Conservation (phyloP, 768 basidiomycete genomes). For the Lactarius pseudohatsudake region DNA sequence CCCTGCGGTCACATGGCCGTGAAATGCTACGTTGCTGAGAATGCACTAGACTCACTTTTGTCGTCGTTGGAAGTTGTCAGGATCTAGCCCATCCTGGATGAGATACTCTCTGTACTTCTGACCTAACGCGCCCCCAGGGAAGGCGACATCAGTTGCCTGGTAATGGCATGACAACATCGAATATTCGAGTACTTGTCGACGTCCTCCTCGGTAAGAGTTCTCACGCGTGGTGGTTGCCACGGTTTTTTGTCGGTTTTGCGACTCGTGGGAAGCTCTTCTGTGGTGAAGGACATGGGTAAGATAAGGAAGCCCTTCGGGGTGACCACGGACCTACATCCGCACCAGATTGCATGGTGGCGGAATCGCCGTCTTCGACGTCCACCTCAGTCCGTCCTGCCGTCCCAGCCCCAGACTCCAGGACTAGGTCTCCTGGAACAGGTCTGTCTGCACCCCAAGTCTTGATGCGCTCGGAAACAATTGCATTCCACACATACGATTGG, state of each 20-base stretch:
- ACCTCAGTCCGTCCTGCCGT: slow-evolving; percentile 30
- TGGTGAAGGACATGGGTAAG: slow-evolving; percentile 2
- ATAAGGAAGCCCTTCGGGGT: background rate
- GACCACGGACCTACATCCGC: slow-evolving; percentile 15
- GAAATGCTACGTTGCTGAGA: slow-evolving; percentile 2
- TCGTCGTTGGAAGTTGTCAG: slow-evolving; percentile 83
- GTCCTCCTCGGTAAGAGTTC: slow-evolving; percentile 75
- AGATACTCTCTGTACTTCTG: slow-evolving; percentile 84
- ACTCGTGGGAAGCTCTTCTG: slow-evolving; percentile 21
- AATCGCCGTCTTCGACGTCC: slow-evolving; percentile 36
- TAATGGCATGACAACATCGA: slow-evolving; percentile 96
- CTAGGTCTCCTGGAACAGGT: slow-evolving; percentile 87
- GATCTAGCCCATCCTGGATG: slow-evolving; percentile 82
- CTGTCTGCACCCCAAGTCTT: slow-evolving; percentile 68
- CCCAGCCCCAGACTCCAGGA: slow-evolving; percentile 56
- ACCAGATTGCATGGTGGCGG: slow-evolving; percentile 35
- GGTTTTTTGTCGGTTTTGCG: slow-evolving; percentile 43
- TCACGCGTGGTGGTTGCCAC: slow-evolving; percentile 71
- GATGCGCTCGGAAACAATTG: slow-evolving; percentile 92
- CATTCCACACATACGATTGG: slow-evolving; percentile 98
- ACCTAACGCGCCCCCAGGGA: slow-evolving; percentile 85
- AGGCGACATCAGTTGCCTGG: slow-evolving; percentile 93
- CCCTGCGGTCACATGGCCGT: slow-evolving; percentile 47
- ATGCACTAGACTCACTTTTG: slow-evolving; percentile 63
- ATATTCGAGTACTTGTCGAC: slow-evolving; percentile 80